Base-by-base conservation (phyloP, 805 yeast species). In the Wickerhamiella kurtzmanii region DNA sequence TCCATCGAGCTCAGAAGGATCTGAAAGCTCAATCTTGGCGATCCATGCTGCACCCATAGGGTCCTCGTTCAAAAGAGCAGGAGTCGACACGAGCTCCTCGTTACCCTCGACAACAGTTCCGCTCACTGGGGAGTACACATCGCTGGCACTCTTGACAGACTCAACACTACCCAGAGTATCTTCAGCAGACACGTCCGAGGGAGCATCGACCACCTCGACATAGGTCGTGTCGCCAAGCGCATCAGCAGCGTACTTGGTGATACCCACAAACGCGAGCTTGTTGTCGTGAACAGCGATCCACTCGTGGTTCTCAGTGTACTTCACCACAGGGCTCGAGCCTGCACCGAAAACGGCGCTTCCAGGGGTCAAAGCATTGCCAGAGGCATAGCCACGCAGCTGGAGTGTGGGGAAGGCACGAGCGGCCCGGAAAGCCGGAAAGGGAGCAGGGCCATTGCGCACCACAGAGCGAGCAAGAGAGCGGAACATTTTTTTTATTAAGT, bases 11-110 rank as follows among this genome's bases (percentile, higher is more conserved):
- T 60, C 60, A 17, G 49, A 63, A 15, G 69, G 68, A 54, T 73
- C 68, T 19, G 60, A 54, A 50, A 83, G 65, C 65, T 80, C 73
- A 55, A 89, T 65, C 67, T 85, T 83, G 46, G 83, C 85, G 52
- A 89, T 76, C 96, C 96, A 89, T 35, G 94, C 97, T 48, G 77
- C 79, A 47, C 96, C 96, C 79, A 83, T 72, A 43, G 98, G 96
- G 60, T 87, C 96, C 53, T 69, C 66, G 67, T 88, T 89, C 59
- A 92, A 76, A 57, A 86, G 69, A 48, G 77, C 79, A 35, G 98
- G 96, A 50, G 72, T 68, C 44, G 74, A 75, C 52, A 76, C 80
- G 55, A 92, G 72, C 20, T 60, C 64, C 35, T 69, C 73, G 67
- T 92, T 92, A 54, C 77, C 75, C 55, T 79, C 95, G 43, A 78